A percentile compares a stretch with the other conserved stretches of the same genome.
Conservation (phyloP, 108 stramenopile genomes). For the Skeletonema tropicum region DNA sequence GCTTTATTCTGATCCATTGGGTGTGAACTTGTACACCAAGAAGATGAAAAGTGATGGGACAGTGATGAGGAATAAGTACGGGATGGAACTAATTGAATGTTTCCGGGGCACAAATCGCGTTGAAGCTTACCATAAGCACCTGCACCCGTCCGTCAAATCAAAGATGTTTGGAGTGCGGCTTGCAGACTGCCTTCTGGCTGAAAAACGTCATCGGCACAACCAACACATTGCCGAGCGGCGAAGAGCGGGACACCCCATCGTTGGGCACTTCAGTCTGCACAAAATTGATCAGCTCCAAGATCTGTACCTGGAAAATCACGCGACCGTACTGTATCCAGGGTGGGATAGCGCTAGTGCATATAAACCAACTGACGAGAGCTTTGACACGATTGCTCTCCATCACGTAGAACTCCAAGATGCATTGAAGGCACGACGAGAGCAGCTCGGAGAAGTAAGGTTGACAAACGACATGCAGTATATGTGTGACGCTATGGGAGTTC, state of each 20-base stretch:
- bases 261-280: conserved; percentile 38
- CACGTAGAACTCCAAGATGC: too few relatives aligned
- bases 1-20: conserved; percentile 42
- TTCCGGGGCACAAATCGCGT: conserved; percentile 12
- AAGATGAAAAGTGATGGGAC: conserved; percentile 18
- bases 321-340: conserved; percentile 20
- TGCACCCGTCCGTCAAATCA: conserved; percentile 23
- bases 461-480: too few relatives aligned
- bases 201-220: conserved; percentile 31
- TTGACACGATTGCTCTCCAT: too few relatives aligned
- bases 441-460: too few relatives aligned
- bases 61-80: conserved; percentile 10
- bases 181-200: conserved; percentile 16
- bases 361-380: conserved; percentile 17
- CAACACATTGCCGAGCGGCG: conserved; percentile 17
- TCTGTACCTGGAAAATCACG: conserved; percentile 21
- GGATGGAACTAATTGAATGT: conserved; percentile 19
- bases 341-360: conserved; percentile 47
- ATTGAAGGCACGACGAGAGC: too few relatives aligned
- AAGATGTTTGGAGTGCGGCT: conserved; percentile 36
- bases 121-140: conserved; percentile 29
- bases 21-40: conserved; percentile 19
- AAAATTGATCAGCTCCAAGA: conserved; percentile 36
- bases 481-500: too few relatives aligned
- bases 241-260: conserved; percentile 19